phyloP scores from a whole-genome alignment of 2,329 filamentous ascomycete genomes.

The Arthrobotrys sinensis region DNA sequence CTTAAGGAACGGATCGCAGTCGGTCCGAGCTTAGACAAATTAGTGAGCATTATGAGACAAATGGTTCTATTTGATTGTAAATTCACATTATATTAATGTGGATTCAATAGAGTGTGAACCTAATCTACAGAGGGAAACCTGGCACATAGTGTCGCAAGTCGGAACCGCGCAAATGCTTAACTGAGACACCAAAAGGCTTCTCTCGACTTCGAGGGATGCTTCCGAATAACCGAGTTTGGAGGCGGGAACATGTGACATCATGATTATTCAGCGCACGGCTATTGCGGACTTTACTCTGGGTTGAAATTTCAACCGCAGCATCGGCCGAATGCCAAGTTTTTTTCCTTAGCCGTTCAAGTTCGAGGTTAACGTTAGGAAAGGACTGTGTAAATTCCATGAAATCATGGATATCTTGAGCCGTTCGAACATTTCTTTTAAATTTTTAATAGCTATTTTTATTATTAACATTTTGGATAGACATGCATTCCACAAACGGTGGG shows the following conservation, averaged over 20 bases:
- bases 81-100: too few relatives aligned
- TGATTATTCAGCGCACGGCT: slow-evolving; percentile 31
- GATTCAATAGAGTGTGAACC: too few relatives aligned
- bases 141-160: neutral
- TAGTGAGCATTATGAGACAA: too few relatives aligned
- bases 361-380: too few relatives aligned
- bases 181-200: slow-evolving; percentile 5
- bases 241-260: slow-evolving; percentile 10
- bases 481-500: neutral
- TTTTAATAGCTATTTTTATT: neutral
- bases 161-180: slow-evolving; percentile 12
- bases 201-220: neutral
- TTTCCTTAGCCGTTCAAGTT: too few relatives aligned
- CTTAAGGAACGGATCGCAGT: too few relatives aligned
- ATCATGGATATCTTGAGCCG: too few relatives aligned
- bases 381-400: too few relatives aligned
- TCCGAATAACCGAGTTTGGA: slow-evolving; percentile 14
- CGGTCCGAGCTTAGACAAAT: too few relatives aligned
- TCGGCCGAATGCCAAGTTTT: slow-evolving; percentile 17
- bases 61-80: too few relatives aligned
- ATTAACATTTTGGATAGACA: neutral
- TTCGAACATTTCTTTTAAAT: neutral
- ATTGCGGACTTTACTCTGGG: slow-evolving; percentile 1
- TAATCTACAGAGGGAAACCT: neutral
- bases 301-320: slow-evolving; percentile 3